Conservation (phyloP, 1,284 basidiomycete genomes). For the Ceratobasidium papillatum region DNA sequence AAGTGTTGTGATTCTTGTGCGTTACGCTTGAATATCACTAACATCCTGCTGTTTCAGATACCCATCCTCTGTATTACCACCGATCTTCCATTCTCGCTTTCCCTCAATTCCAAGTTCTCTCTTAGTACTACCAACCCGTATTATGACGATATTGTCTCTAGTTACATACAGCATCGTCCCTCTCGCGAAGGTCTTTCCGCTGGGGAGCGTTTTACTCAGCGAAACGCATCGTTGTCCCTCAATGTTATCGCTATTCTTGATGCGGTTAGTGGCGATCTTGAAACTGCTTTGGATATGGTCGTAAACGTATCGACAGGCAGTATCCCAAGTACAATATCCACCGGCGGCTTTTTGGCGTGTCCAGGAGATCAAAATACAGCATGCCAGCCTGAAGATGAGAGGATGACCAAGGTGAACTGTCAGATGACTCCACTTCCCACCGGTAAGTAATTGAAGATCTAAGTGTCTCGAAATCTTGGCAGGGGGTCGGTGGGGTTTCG, state of each 20-base stretch:
- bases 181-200: not conserved
- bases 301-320: not conserved
- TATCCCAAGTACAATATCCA: not conserved
- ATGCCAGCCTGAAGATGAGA: not conserved
- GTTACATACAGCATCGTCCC: not conserved
- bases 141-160: not conserved
- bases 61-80: slow-evolving; percentile 7
- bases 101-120: not conserved
- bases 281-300: not conserved
- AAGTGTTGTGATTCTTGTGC: no score
- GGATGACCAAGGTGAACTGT: no score
- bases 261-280: not conserved
- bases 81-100: slow-evolving; percentile 16
- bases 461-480: no score
- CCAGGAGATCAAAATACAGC: not conserved
- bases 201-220: not conserved
- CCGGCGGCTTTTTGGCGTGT: slow-evolving; percentile 4
- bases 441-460: no score
- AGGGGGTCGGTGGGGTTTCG: no score
- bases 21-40: no score
- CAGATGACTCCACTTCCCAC: no score
- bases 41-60: not conserved
- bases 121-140: not conserved
- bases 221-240: not conserved
- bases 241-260: slow-evolving; percentile 11